phyloP scores from a whole-genome alignment of 176 grass and related monocot genomes.

The Urochloa ruziziensis region DNA sequence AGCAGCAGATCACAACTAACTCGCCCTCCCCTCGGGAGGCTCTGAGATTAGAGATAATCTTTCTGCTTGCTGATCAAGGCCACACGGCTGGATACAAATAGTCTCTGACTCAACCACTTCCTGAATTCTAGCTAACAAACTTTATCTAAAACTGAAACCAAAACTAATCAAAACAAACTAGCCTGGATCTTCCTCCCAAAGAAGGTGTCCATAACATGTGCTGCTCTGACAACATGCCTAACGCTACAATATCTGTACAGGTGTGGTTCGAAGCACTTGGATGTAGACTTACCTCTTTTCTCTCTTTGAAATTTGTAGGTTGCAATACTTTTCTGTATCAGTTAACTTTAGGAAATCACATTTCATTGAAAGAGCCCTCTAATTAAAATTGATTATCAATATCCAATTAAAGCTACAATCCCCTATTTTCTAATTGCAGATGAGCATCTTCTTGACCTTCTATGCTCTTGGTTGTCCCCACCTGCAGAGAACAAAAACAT shows the following conservation, averaged over 20 bases:
- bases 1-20: too few species aligned
- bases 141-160: too few species aligned
- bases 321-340: neutral
- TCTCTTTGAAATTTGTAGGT: neutral
- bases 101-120: too few species aligned
- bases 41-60: too few species aligned
- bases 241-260: neutral
- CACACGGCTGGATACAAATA: too few species aligned
- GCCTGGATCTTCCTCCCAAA: too few species aligned
- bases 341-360: neutral
- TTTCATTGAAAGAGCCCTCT: neutral
- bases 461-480: conserved; percentile 89
- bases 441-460: conserved; percentile 89
- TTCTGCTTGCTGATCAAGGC: too few species aligned
- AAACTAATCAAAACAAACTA: too few species aligned
- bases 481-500: conserved; percentile 66
- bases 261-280: conserved; percentile 13
- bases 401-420: neutral
- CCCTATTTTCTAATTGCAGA: conserved; percentile 50
- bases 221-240: neutral
- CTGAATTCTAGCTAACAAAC: too few species aligned
- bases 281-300: neutral
- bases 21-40: too few species aligned
- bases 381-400: neutral
- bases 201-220: too few species aligned